Conservation (phyloP, 345 rosid species). For the Arabidopsis suecica region DNA sequence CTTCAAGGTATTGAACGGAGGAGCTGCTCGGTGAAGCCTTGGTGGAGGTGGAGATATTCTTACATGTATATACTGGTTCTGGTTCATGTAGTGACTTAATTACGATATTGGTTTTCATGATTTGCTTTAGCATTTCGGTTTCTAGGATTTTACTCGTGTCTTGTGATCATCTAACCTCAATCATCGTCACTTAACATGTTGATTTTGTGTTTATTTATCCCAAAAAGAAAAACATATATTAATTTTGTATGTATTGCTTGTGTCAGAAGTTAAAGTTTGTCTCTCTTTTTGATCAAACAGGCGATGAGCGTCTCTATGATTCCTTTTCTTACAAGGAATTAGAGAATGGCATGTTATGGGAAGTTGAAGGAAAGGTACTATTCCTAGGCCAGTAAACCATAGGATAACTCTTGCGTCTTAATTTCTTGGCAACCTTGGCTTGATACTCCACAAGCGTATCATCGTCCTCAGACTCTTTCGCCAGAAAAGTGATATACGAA, state of each 20-base stretch:
- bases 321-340: constrained; percentile 81
- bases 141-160: neutral
- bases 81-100: neutral
- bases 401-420: neutral
- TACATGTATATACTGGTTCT: constrained; percentile 45
- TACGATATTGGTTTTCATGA: neutral
- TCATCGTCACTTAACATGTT: neutral
- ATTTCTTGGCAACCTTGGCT: neutral
- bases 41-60: constrained; percentile 47
- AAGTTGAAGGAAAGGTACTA: constrained; percentile 85
- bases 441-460: constrained; percentile 1
- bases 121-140: neutral
- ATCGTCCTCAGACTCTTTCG: neutral
- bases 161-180: constrained; percentile 1
- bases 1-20: no score
- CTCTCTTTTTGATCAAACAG: constrained; percentile 34
- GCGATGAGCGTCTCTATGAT: constrained; percentile 91
- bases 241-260: neutral
- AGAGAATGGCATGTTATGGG: constrained; percentile 69
- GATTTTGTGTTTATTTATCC: neutral
- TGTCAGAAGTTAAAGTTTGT: constrained; percentile 22
- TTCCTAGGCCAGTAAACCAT: neutral
- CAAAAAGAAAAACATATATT: neutral
- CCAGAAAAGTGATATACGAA: neutral
- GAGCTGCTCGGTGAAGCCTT: no score